Base-by-base conservation (phyloP, 805 yeast species). In the Metschnikowia matae region DNA sequence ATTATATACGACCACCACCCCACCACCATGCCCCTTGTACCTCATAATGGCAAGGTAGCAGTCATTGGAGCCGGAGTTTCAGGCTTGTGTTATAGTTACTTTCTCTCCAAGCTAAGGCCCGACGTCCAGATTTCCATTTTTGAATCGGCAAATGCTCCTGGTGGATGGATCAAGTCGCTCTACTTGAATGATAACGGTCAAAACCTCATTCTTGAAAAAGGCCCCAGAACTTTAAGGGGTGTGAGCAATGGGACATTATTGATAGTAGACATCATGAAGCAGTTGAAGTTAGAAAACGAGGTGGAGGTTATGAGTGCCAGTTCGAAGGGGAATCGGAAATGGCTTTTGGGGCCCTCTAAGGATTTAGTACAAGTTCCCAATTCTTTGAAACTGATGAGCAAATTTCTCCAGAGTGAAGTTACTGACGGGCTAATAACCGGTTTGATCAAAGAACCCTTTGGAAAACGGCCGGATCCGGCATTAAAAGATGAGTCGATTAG, bases 171-270 rank as follows among this genome's bases (percentile, higher is more conserved):
- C 61, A 67, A 77, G 40, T 77, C 89, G 1, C 71, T 78, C 50
- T 57, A 54, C 13, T 44, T 71, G 61, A 59, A 59, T 26, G 71
- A 62, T 4, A 58, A 52, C 17, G 59, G 56, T 10, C 57, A 59
- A 6, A 55, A 57, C 2, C 64, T 77, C 0, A 52, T 75, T 2
- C 65, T 89, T 31, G 98, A 94, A 60, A 85, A 84, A 54, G 99
- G 98, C 0, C 98, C 99, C 0, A 71, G 98, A 45, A 94, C 98
- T 0, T 70, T 94, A 40, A 71, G 97, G 52, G 96, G 96, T 0
- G 80, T 80, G 5, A 86, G 89, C 48, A 83, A 83, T 38, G 98
- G 98, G 0, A 81, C 90, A 0, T 68, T 85, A 31, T 60, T 88
- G 23, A 79, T 87, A 6, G 67, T 85, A 20, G 95, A 87, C 62